Evolutionary conservation across 164 flowering plant genomes (phyloP), one percentile per base, ranked within the genome.

Genomic region (Euptelea pleiosperma): DNA sequence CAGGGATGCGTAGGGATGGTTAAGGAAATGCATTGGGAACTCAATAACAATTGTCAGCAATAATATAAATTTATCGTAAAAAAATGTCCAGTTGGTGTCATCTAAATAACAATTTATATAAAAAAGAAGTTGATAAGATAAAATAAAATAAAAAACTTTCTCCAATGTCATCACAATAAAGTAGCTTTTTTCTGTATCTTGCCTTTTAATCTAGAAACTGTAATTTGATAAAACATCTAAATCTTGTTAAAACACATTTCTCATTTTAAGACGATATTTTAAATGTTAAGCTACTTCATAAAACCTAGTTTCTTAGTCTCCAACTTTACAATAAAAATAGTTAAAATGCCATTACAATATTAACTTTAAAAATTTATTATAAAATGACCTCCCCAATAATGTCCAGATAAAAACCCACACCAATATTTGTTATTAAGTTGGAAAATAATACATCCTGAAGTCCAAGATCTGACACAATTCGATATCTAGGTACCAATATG

Each of bases 1-100:
- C 75, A 70, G 96, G 98, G 62, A 83, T 72, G 60, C 93, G 95
- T 92, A n/a, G 66, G 49, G 50, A 53, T 67, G 65, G 85, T 83
- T 62, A 91, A 85, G 92, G 87, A 72, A 43, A 58, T 15, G 24
- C 30, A 30, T 19, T 24, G 28, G 11, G 34, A 8, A 36, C 8
- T 26, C 22, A 48, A 60, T 18, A 39, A 11, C 5, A 51, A 52
- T 9, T 36, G 24, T 18, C 4, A 60, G 26, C 33, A 33, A 14
- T 43, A 25, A 25, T 33, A 52, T 43, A 35, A 34, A 37, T 54
- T 51, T 30, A 56, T 9, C 18, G 30, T 8, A 37, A 34, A 44
- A n/a, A 43, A 22, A 18, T 5, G 42, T 5, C 26, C 16, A 52
- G 31, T 18, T 52, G 8, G 19, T 51, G 15, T 49, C 2, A n/a